Evolutionary conservation across 495 filamentous ascomycete genomes (phyloP), one percentile per base, ranked within the genome.

Genomic region (Xylaria sp.): DNA sequence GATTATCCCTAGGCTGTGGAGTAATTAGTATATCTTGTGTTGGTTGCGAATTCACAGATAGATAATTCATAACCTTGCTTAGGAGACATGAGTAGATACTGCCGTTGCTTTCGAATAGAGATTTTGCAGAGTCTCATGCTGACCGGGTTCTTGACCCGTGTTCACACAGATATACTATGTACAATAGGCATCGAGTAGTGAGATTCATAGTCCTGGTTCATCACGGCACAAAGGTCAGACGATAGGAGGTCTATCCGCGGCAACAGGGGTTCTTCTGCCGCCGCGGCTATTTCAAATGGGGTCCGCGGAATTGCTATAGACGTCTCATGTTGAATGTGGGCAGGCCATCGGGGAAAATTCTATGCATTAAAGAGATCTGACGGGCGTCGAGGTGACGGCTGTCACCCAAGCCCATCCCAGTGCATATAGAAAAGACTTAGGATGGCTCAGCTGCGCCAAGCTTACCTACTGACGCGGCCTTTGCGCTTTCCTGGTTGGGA

Each of bases 281-380:
- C 14, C 31, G 46, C 64, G 64, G 64, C 64, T 67, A 67, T 67
- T 67, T 67, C 33, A n/a, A 53, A 67, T 43, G 64, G 15, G 61
- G 33, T n/a, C 33, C 35, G 48, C 15, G 26, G 31, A 31, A n/a
- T 26, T 55, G 33, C 33, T 41, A 35, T 19, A 43, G 35, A n/a
- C 64, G 64, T 67, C 64, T 67, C 64, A 67, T 11, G 46, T 53
- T 67, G 6, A 50, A 67, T 55, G 21, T 15, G n/a, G 15, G 21
- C 64, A 67, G 48, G 31, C 33, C 62, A 5, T 2, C 11, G 33
- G 31, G 46, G 31, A n/a, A 19, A 43, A 29, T 9, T 67, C 11
- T 41, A 55, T 67, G 46, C 46, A 67, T 67, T 31, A 43, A 67
- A 67, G 48, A 33, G 33, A 37, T 40, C 29, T 24, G 29, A 52